phyloP scores from a whole-genome alignment of 176 grass and related monocot species.

The Zea luxurians region DNA sequence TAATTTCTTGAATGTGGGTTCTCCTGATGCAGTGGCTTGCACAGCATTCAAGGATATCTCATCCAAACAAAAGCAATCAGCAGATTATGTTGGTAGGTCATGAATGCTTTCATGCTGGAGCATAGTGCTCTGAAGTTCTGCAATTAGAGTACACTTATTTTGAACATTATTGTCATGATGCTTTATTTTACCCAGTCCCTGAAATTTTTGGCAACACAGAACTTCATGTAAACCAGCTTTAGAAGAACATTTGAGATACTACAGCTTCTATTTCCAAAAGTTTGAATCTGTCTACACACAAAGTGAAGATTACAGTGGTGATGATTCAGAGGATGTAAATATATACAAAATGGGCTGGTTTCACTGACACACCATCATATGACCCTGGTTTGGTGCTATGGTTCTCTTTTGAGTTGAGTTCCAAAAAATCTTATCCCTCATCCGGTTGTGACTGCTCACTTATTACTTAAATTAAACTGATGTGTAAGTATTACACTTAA shows the following conservation, averaged over 20 bases:
- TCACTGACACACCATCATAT: not conserved
- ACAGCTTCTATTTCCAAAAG: not conserved
- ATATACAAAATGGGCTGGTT: conserved; percentile 19
- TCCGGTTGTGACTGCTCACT: too few species aligned
- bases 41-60: not conserved
- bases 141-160: not conserved
- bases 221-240: not conserved
- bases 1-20: not conserved
- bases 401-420: too few species aligned
- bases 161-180: not conserved
- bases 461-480: not conserved
- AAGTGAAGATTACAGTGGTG: conserved; percentile 8
- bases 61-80: not conserved
- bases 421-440: too few species aligned
- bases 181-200: not conserved
- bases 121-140: not conserved
- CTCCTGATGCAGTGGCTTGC: not conserved
- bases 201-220: not conserved
- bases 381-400: not conserved
- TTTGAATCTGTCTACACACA: not conserved
- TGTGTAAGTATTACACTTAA: not conserved
- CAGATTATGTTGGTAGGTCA: not conserved
- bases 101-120: conserved; percentile 8
- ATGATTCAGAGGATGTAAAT: conserved; percentile 15
- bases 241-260: not conserved